A percentile compares a stretch with the other conserved stretches of the same genome.
phyloP scores from a whole-genome alignment of 2,329 filamentous ascomycete genomes.

The Nannizzia gypsea region DNA sequence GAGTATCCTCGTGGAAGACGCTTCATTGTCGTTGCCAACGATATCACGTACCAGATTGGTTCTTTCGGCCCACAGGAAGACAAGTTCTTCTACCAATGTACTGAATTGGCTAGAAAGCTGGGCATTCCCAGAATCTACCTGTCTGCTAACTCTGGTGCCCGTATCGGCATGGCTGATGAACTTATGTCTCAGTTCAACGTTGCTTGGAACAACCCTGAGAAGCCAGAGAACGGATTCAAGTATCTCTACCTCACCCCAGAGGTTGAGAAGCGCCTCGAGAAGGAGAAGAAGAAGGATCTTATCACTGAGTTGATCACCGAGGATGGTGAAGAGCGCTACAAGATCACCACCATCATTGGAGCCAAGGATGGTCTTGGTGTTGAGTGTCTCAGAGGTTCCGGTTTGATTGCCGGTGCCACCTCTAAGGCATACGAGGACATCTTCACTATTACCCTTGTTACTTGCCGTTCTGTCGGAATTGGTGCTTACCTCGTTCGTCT shows the following conservation, averaged over 20 bases:
- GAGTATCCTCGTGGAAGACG: conserved; percentile 87
- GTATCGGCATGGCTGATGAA: conserved; percentile 92
- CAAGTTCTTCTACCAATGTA: conserved; percentile 98
- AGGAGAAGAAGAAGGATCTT: conserved; percentile 60
- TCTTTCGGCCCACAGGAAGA: conserved; percentile 95
- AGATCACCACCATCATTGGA: conserved; percentile 87
- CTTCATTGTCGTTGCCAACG: conserved; percentile 95
- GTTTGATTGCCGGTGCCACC: conserved; percentile 94
- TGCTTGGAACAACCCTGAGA: conserved; percentile 77
- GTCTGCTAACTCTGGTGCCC: conserved; percentile 96
- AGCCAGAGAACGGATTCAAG: conserved; percentile 83
- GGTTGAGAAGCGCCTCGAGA: conserved; percentile 75
- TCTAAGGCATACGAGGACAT: conserved; percentile 97
- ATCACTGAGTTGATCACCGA: conserved; percentile 81
- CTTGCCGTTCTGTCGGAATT: conserved; percentile 96
- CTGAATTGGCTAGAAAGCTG: conserved; percentile 82
- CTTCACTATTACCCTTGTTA: conserved; percentile 95
- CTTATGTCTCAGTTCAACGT: conserved; percentile 95
- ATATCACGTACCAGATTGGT: conserved; percentile 98
- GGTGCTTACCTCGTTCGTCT: conserved; percentile 97
- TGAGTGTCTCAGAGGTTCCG: conserved; percentile 90
- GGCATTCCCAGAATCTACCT: conserved; percentile 96
- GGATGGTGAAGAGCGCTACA: conserved; percentile 79
- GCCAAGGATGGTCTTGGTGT: conserved; percentile 93
- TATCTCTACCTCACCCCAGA: conserved; percentile 89